Base-by-base conservation (phyloP, 139 green algal genomes). In the Micromonas pusilla region DNA sequence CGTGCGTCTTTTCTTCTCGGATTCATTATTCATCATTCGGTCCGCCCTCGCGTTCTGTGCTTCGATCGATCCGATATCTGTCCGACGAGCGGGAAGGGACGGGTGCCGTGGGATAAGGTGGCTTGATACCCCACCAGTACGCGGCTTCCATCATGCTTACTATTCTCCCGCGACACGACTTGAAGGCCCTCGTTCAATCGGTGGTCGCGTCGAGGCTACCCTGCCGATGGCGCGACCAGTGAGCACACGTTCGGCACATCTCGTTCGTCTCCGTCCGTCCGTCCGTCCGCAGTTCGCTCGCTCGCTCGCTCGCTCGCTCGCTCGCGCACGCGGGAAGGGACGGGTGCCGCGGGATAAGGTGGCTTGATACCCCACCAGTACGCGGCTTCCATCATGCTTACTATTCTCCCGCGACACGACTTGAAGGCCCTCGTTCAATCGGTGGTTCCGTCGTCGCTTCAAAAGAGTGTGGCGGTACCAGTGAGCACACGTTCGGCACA, bases 1-100 rank as follows among this genome's bases (percentile, higher is more conserved):
- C 31, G 13, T 70, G 28, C 26, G 28, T 31, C n/a, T 70, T 34
- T 70, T 70, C 85, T 31, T 90, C 28, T 16, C 63, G 63, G 2
- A 33, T 25, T 70, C 23, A 34, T 31, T 5, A 25, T 37, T 31
- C 2, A 20, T 2, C 25, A 23, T 2, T 1, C 21, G 31, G 23
- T 23, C 2, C 26, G 28, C 20, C 31, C 31, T 70, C 31, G 25
- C 28, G 2, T 70, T 70, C 2, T 37, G n/a, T n/a, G n/a, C 23
- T 65, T 65, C 26, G 2, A 65, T 2, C 1, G n/a, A 65, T 70
- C 28, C 63, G 28, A 20, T n/a, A n/a, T n/a, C n/a, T n/a, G n/a
- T n/a, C n/a, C n/a, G n/a, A n/a, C n/a, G n/a, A n/a, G n/a, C n/a
- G n/a, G 68, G n/a, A 36, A 53, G 68, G 68, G 68, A 75, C 68